Conservation (phyloP, 169 alveolate genomes). For the Amoebophrya sp. region DNA sequence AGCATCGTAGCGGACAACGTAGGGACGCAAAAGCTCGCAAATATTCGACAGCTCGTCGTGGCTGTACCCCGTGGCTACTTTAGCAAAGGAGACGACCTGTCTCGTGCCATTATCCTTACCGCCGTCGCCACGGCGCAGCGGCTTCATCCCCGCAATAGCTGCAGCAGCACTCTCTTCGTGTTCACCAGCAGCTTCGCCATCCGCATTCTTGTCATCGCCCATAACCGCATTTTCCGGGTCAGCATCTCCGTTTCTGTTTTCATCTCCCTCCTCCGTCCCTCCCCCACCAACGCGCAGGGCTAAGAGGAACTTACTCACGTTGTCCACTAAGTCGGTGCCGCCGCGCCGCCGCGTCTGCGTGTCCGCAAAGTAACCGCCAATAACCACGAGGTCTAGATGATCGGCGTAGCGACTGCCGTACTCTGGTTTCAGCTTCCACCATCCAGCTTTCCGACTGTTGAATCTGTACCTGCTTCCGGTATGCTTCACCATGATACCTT, state of each 20-base stretch:
- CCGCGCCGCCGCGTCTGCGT: not conserved
- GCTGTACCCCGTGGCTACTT: not conserved
- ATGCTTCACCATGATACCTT: not conserved
- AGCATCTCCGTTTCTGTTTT: not conserved
- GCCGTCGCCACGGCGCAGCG: not conserved
- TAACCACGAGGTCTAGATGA: not conserved
- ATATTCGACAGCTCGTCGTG: not conserved
- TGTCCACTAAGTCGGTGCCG: not conserved
- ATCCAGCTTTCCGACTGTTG: not conserved
- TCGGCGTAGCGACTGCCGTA: not conserved
- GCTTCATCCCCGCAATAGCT: not conserved
- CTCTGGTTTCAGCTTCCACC: not conserved
- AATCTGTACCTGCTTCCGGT: not conserved
- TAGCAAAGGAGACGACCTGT: not conserved
- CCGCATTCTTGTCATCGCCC: not conserved
- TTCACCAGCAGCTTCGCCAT: not conserved
- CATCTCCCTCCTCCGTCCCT: not conserved
- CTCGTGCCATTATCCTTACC: no score
- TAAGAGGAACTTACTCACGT: not conserved
- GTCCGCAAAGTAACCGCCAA: not conserved
- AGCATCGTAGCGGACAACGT: not conserved
- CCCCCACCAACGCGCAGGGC: not conserved
- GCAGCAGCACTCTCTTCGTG: not conserved
- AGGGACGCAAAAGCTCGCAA: not conserved
- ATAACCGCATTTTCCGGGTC: no score